Evolutionary conservation across 2,329 filamentous ascomycete genomes (phyloP), one percentile per base, ranked within the genome.

Genomic region (Septoria petroselini): DNA sequence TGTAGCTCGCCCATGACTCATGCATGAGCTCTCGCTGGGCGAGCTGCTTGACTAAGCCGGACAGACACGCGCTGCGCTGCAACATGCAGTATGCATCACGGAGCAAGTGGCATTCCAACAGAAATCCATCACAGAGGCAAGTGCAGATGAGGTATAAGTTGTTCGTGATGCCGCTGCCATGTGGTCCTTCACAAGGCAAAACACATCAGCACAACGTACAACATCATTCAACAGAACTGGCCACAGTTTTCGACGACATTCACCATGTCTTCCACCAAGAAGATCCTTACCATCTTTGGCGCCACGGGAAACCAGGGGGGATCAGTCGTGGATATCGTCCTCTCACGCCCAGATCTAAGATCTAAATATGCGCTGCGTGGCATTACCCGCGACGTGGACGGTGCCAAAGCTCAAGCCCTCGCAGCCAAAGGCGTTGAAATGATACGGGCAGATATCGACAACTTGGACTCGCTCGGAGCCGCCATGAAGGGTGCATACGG

Each of bases 261-360:
- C 46, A 56, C 25, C 21, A 60, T 60, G 56, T 53, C 59, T 30
- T 19, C 30, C 14, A 17, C 14, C 11, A 59, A 59, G 42, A 77
- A 75, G 58, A 68, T 78, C 58, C 71, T 82, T 61, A 76, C 75
- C 37, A 71, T 84, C 9, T 77, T 83, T 58, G 80, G 80, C 21
- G 76, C 79, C 35, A 83, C 80, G 14, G 79, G 81, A 50, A 75
- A 77, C 51, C 81, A 85, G 67, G 82, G 82, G 41, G 76, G 77
- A 54, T 78, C 77, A 7, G 71, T 83, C 38, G 74, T 79, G 42
- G 64, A 69, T 25, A 59, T 62, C 31, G 62, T 79, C 14, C 69
- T 76, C 8, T 55, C 62, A 18, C 67, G 71, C 59, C 65, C 75
- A 0, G 66, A 72, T 40, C 68, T 78, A 1, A 70, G 69, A n/a